Conservation (phyloP, 192 early-diverging fungal genomes). For the Lobulomyces angularis region DNA sequence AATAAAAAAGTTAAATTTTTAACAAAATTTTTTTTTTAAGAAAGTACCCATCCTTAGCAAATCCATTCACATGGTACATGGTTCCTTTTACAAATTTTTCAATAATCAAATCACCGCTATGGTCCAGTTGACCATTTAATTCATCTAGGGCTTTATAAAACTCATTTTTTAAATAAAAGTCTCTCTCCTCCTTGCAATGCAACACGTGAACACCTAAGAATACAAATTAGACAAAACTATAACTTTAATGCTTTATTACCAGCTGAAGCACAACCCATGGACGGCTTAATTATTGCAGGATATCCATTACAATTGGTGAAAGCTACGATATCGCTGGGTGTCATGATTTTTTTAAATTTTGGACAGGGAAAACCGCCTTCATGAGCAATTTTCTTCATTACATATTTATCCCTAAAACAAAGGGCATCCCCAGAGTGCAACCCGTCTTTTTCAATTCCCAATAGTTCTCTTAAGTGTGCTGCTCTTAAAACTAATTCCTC, state of each 20-base stretch:
- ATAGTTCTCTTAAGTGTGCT: constrained; percentile 12
- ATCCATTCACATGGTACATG: constrained; percentile 35
- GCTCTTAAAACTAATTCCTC: constrained; percentile 30
- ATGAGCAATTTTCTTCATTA: constrained; percentile 16
- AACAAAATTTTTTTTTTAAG: too few relatives aligned
- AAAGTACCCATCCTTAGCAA: constrained; percentile 11
- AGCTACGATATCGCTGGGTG: constrained; percentile 14
- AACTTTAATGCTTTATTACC: too few relatives aligned
- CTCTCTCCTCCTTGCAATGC: constrained; percentile 5
- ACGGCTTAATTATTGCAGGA: constrained; percentile 27
- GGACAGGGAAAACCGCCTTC: constrained; percentile 18
- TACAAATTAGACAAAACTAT: too few relatives aligned
- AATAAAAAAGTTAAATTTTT: too few relatives aligned
- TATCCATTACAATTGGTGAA: constrained; percentile 11
- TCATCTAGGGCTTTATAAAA: constrained; percentile 18
- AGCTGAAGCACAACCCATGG: constrained; percentile 19
- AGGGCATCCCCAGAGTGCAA: constrained; percentile 7
- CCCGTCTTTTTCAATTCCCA: constrained; percentile 10
- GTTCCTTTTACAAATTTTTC: constrained; percentile 17
- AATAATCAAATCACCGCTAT: constrained; percentile 22
- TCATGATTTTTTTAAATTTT: constrained; percentile 11
- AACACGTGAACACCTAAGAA: constrained; percentile 17
- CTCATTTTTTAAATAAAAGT: constrained; percentile 12
- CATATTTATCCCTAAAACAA: constrained; percentile 21
- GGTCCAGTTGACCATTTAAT: constrained; percentile 18